These are phyloP conservation scores for Arthrocladium fulminans DNA, from an alignment of 2,329 filamentous ascomycete species.

Conservation along the genomic window DNA sequence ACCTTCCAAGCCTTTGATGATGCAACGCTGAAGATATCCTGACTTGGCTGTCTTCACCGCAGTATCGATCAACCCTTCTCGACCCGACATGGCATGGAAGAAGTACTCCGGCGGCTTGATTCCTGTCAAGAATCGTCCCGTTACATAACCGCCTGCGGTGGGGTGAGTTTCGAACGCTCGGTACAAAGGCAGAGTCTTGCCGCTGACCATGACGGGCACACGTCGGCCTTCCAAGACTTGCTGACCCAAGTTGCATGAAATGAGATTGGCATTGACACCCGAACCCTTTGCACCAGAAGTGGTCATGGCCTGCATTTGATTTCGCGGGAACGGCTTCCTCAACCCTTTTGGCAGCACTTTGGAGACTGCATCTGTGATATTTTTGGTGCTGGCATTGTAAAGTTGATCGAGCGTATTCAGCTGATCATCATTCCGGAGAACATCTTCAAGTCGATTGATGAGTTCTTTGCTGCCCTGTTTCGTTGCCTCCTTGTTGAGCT, in stretches of 20 bases:
- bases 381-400: slow-evolving; percentile 61
- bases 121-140: slow-evolving; percentile 93
- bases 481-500: slow-evolving; percentile 57
- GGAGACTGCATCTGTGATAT: slow-evolving; percentile 71
- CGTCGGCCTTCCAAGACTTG: slow-evolving; percentile 90
- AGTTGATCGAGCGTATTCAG: slow-evolving; percentile 83
- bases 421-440: slow-evolving; percentile 82
- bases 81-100: slow-evolving; percentile 98
- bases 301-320: slow-evolving; percentile 99
- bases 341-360: slow-evolving; percentile 66
- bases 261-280: slow-evolving; percentile 88
- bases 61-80: slow-evolving; percentile 97
- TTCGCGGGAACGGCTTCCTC: slow-evolving; percentile 85
- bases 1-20: slow-evolving; percentile 98
- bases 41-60: slow-evolving; percentile 97
- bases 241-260: slow-evolving; percentile 94
- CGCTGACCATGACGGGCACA: slow-evolving; percentile 95
- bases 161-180: slow-evolving; percentile 82
- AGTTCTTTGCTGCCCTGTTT: slow-evolving; percentile 62
- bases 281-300: slow-evolving; percentile 91
- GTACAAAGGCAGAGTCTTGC: slow-evolving; percentile 92
- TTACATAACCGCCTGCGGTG: slow-evolving; percentile 85
- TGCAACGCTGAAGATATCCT: slow-evolving; percentile 89
- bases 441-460: slow-evolving; percentile 71
- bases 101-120: slow-evolving; percentile 97